phyloP scores from a whole-genome alignment of 2,329 filamentous ascomycete genomes.

The Colletotrichum spaethianum region DNA sequence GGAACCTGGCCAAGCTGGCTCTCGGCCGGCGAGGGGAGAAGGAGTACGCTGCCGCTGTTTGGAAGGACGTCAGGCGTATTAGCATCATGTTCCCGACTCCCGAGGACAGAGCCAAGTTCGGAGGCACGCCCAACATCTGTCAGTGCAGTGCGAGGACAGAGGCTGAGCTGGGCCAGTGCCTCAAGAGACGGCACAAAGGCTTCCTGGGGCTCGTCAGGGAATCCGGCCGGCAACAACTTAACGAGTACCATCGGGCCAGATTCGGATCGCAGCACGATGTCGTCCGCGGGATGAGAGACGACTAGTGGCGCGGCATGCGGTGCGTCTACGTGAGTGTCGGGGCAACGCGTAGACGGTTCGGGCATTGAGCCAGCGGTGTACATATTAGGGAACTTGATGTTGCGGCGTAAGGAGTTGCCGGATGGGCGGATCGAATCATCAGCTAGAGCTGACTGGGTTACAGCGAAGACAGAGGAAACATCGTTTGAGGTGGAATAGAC shows the following conservation, averaged over 20 bases:
- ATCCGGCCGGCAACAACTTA: constrained; percentile 45
- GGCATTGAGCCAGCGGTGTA: neutral
- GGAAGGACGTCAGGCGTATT: constrained; percentile 49
- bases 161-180: constrained; percentile 45
- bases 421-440: neutral
- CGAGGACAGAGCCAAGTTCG: constrained; percentile 45
- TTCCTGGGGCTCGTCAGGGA: constrained; percentile 50
- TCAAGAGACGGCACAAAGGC: constrained; percentile 47
- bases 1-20: constrained; percentile 51
- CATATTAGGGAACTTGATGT: neutral
- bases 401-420: neutral
- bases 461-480: neutral
- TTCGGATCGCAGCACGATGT: constrained; percentile 39
- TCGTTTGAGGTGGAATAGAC: neutral
- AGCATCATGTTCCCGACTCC: constrained; percentile 49
- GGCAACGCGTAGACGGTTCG: neutral
- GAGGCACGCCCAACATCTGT: constrained; percentile 47
- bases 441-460: neutral
- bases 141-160: constrained; percentile 46
- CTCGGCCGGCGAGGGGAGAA: constrained; percentile 35
- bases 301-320: neutral
- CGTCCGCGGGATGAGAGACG: constrained; percentile 36
- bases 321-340: neutral
- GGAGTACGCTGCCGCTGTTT: constrained; percentile 35
- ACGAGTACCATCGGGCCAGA: constrained; percentile 34